phyloP scores from a whole-genome alignment of 2,329 filamentous ascomycete genomes.

The Diaporthe australafricana region DNA sequence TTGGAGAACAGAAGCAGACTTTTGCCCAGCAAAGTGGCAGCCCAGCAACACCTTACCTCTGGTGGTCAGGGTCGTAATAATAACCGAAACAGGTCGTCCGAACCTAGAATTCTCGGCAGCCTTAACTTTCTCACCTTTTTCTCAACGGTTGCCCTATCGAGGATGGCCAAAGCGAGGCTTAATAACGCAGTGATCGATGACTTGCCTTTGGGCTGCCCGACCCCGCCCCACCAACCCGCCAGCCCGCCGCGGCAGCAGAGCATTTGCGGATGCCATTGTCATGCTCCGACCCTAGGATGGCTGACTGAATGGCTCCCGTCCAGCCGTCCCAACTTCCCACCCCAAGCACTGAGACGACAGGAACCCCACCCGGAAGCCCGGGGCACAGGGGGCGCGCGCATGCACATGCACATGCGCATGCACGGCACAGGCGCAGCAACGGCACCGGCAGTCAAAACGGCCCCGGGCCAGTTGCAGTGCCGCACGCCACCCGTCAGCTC shows the following conservation, averaged over 20 bases:
- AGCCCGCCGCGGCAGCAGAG: background rate
- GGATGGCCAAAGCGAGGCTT: constrained; percentile 18
- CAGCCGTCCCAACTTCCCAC: background rate
- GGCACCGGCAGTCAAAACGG: constrained; percentile 17
- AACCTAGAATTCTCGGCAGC: background rate
- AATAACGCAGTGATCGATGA: background rate
- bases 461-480: background rate
- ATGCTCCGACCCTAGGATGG: background rate
- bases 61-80: constrained; percentile 13
- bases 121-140: background rate
- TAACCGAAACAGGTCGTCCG: constrained; percentile 20
- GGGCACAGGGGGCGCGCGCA: background rate
- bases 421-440: constrained; percentile 19
- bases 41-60: background rate
- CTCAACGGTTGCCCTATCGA: constrained; percentile 21
- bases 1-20: background rate
- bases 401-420: constrained; percentile 7
- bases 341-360: background rate
- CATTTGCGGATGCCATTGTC: background rate
- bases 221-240: constrained; percentile 3
- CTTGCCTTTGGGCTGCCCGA: background rate
- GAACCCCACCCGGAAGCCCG: background rate
- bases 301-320: background rate
- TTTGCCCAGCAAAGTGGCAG: background rate
- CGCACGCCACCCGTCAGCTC: background rate